Percentiles rank a stretch among this genome's conserved stretches.
These are phyloP conservation scores for Aspergillus bertholletiae DNA, from an alignment of 495 filamentous ascomycete species.

Conservation along the genomic window DNA sequence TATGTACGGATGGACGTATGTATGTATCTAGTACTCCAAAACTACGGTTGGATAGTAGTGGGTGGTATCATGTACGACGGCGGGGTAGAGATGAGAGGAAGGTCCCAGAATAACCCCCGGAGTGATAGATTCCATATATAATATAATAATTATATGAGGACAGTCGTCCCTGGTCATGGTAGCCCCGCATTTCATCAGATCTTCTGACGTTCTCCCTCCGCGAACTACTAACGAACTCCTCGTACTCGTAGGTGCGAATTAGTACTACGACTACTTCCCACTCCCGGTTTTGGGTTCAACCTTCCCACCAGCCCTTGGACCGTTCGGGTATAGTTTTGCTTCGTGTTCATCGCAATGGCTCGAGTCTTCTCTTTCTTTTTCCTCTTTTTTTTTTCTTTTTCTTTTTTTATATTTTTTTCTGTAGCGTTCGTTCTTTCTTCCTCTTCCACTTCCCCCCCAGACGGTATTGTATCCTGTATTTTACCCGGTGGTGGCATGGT, in stretches of 20 bases:
- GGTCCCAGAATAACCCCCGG: no score
- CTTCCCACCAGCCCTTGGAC: background rate
- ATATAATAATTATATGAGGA: no score
- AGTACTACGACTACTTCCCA: no score
- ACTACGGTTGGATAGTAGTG: no score
- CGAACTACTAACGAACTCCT: slow-evolving; percentile 10
- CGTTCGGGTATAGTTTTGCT: background rate
- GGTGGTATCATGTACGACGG: no score
- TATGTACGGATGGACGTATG: background rate
- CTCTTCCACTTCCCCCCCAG: no score
- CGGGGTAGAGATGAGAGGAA: background rate
- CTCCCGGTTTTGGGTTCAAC: no score
- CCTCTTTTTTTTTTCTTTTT: background rate
- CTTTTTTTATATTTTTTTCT: background rate
- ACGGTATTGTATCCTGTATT: background rate
- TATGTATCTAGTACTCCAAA: no score
- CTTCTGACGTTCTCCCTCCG: slow-evolving; percentile 12
- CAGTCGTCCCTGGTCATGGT: no score
- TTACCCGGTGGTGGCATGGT: background rate
- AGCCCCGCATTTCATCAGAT: slow-evolving; percentile 6
- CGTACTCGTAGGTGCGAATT: no score
- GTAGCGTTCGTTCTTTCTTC: no score
- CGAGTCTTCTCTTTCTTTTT: background rate
- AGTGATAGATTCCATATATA: no score
- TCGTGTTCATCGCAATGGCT: background rate